Conservation (phyloP, 31 red algal species). For the Bonnemaisonia californica region DNA sequence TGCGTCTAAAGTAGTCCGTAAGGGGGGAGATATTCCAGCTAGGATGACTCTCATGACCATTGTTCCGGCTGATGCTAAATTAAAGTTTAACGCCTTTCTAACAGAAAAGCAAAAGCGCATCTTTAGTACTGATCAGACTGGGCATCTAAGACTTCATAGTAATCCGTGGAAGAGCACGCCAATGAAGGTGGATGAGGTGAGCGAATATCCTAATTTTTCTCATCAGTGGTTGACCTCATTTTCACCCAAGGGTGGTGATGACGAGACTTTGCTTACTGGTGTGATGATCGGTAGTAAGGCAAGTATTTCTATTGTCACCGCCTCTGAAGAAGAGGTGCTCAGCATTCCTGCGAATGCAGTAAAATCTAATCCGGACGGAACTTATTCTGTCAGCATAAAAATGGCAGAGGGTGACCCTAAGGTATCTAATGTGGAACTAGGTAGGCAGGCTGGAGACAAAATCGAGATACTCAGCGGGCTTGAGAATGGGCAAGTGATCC, state of each 20-base stretch:
- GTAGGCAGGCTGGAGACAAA: not conserved
- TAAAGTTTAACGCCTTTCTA: not conserved
- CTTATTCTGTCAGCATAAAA: not conserved
- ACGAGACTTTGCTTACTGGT: not conserved
- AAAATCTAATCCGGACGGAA: not conserved
- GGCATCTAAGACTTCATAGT: not conserved
- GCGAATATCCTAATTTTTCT: not conserved
- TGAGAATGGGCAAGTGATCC: not conserved
- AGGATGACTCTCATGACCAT: not conserved
- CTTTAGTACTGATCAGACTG: not conserved
- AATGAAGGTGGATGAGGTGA: not conserved
- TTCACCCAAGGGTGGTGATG: too few species aligned
- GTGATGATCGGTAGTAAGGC: not conserved
- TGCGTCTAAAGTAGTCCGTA: not conserved
- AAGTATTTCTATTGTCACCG: not conserved
- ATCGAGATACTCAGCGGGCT: not conserved
- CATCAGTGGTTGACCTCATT: not conserved
- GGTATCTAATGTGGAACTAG: not conserved
- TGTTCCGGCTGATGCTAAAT: not conserved
- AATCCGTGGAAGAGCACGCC: not conserved
- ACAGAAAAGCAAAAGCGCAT: not conserved
- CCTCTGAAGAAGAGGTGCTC: not conserved
- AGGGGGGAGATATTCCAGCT: not conserved
- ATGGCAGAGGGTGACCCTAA: slow-evolving; percentile 2
- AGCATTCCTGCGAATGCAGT: not conserved